These are phyloP conservation scores for Candida albicans DNA, from an alignment of 1,139 yeast genomes.

Conservation along the genomic window DNA sequence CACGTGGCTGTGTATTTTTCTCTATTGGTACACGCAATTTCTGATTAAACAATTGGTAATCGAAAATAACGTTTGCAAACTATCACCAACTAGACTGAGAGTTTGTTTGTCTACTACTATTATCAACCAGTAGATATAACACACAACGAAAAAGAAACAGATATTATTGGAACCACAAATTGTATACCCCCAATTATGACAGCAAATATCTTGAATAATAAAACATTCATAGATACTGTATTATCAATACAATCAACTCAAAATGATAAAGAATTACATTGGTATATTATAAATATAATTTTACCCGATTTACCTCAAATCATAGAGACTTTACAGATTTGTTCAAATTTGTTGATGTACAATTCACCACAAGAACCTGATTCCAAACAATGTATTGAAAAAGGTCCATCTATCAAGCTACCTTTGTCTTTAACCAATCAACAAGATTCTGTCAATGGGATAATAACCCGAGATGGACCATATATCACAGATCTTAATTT, in stretches of 20 bases:
- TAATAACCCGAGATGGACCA: slow-evolving; percentile 43
- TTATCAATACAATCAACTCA: slow-evolving; percentile 20
- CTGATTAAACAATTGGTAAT: neutral
- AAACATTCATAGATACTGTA: neutral
- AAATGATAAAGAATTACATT: slow-evolving; percentile 41
- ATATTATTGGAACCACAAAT: neutral
- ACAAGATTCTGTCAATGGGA: slow-evolving; percentile 44
- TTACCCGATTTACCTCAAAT: slow-evolving; percentile 42
- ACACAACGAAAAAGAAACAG: neutral
- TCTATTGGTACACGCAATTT: too few relatives aligned
- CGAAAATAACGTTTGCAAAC: neutral
- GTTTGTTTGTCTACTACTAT: neutral
- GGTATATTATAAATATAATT: slow-evolving; percentile 35
- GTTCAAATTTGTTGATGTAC: slow-evolving; percentile 37
- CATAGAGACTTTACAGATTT: slow-evolving; percentile 40
- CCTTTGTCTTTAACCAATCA: slow-evolving; percentile 40
- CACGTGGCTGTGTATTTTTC: neutral
- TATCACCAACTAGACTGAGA: neutral
- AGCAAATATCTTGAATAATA: neutral
- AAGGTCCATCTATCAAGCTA: slow-evolving; percentile 42
- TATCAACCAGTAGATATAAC: neutral
- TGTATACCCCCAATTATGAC: neutral
- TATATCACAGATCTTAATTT: slow-evolving; percentile 33
- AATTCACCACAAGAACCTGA: slow-evolving; percentile 44
- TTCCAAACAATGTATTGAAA: slow-evolving; percentile 23